Conservation (phyloP, 2,329 filamentous ascomycete genomes). For the Phaeophleospora eucalypticola region DNA sequence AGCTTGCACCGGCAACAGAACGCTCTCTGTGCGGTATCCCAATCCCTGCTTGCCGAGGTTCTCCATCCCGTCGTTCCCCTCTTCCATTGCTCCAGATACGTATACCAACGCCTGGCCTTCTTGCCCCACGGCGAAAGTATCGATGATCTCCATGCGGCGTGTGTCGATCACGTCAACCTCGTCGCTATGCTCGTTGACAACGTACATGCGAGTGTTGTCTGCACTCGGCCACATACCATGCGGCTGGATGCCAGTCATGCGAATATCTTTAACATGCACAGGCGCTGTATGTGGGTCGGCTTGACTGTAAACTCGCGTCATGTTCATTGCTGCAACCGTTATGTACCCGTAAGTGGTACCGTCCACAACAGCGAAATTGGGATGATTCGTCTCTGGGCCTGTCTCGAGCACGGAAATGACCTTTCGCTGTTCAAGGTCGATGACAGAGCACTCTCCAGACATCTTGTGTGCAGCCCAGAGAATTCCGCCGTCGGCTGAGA, state of each 20-base stretch:
- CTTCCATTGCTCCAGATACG: constrained; percentile 1
- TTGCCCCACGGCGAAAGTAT: constrained; percentile 5
- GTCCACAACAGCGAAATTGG: constrained; percentile 6
- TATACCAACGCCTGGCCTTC: constrained; percentile 8
- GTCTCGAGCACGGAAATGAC: constrained; percentile 3
- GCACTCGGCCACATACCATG: constrained; percentile 8
- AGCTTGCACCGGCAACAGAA: no score
- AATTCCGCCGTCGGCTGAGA: constrained; percentile 3
- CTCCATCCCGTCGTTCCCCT: background rate
- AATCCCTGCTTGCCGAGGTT: constrained; percentile 8
- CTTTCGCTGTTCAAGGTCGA: background rate
- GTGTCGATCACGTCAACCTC: constrained; percentile 8
- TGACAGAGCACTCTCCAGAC: constrained; percentile 4
- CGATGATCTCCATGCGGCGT: constrained; percentile 4
- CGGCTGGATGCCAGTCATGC: constrained; percentile 3
- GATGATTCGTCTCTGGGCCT: constrained; percentile 7
- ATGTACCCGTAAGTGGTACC: constrained; percentile 3
- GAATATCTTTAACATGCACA: constrained; percentile 1
- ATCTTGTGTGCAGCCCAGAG: constrained; percentile 10
- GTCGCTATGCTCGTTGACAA: constrained; percentile 9
- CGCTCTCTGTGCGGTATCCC: constrained; percentile 1
- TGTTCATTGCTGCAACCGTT: constrained; percentile 4
- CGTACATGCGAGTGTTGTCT: constrained; percentile 10
- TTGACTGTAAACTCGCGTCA: constrained; percentile 4
- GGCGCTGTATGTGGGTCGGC: background rate